Conservation (phyloP, 2,329 filamentous ascomycete species). For the Trichoderma sp. region DNA sequence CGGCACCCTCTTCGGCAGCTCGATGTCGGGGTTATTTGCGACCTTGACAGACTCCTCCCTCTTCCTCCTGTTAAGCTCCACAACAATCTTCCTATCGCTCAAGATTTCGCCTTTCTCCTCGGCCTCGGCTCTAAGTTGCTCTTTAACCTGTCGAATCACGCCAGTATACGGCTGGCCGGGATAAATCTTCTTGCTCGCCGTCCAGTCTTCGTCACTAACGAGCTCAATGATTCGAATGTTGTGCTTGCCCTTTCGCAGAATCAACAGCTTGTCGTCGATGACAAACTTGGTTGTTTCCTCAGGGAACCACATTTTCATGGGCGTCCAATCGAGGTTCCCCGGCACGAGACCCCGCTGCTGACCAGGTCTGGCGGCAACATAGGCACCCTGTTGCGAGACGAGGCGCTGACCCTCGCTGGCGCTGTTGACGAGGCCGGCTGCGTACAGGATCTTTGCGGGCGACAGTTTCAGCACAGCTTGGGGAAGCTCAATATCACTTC, state of each 20-base stretch:
- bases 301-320: constrained; percentile 57
- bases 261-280: constrained; percentile 56
- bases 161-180: constrained; percentile 53
- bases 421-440: constrained; percentile 57
- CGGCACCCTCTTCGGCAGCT: constrained; percentile 31
- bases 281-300: constrained; percentile 58
- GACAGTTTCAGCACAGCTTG: constrained; percentile 53
- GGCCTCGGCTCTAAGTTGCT: constrained; percentile 37
- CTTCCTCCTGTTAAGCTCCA: constrained; percentile 29
- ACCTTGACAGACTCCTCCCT: constrained; percentile 29
- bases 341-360: constrained; percentile 43
- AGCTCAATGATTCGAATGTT: constrained; percentile 61
- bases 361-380: constrained; percentile 55
- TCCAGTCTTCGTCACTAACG: constrained; percentile 55
- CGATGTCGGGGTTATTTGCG: constrained; percentile 42
- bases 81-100: constrained; percentile 29
- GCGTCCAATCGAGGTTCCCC: constrained; percentile 57
- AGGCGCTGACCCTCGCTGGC: constrained; percentile 58
- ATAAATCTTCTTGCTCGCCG: constrained; percentile 47
- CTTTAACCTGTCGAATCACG: constrained; percentile 42
- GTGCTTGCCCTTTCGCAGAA: constrained; percentile 62
- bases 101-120: constrained; percentile 30
- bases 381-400: constrained; percentile 53
- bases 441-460: constrained; percentile 58
- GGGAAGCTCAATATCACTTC: constrained; percentile 58